Percentiles rank a stretch among this genome's conserved stretches.
These are phyloP conservation scores for Penicillium paradoxum DNA, from an alignment of 495 filamentous ascomycete genomes.

Conservation along the genomic window DNA sequence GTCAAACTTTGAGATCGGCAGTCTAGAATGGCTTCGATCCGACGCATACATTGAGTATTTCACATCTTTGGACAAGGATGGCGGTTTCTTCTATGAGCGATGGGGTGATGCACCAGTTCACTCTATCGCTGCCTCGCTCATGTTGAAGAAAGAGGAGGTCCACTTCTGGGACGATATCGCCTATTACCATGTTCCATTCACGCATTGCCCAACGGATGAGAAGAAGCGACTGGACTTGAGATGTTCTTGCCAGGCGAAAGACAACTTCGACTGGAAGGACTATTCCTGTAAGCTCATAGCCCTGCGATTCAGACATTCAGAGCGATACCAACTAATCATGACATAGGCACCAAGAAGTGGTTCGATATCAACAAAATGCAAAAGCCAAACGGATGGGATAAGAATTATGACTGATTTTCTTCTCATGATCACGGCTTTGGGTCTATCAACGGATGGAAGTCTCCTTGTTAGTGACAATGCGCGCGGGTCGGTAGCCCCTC, in stretches of 20 bases:
- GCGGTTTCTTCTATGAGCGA: constrained; percentile 90
- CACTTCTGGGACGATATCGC: constrained; percentile 99
- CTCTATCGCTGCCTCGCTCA: constrained; percentile 83
- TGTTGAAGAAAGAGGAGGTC: constrained; percentile 86
- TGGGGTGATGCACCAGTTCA: constrained; percentile 92
- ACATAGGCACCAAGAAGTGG: constrained; percentile 69
- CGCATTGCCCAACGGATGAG: constrained; percentile 90
- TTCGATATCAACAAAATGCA: constrained; percentile 74
- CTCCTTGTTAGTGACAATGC: constrained; percentile 19
- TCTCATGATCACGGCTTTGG: constrained; percentile 16
- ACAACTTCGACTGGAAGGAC: constrained; percentile 99
- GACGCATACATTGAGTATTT: constrained; percentile 79
- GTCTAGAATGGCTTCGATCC: constrained; percentile 76
- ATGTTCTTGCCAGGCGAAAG: constrained; percentile 89
- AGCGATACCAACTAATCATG: constrained; percentile 2
- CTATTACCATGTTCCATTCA: constrained; percentile 98
- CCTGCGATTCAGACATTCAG: background rate
- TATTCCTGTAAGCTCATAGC: constrained; percentile 71
- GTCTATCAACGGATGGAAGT: constrained; percentile 16
- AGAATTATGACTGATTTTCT: constrained; percentile 46
- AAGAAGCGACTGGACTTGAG: constrained; percentile 71
- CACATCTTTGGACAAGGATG: constrained; percentile 69
- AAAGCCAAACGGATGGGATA: constrained; percentile 78
- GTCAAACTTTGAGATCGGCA: constrained; percentile 91
- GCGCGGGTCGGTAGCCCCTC: constrained; percentile 18